phyloP scores from a whole-genome alignment of 1,284 basidiomycete genomes.

The Rhodotorula sp. region DNA sequence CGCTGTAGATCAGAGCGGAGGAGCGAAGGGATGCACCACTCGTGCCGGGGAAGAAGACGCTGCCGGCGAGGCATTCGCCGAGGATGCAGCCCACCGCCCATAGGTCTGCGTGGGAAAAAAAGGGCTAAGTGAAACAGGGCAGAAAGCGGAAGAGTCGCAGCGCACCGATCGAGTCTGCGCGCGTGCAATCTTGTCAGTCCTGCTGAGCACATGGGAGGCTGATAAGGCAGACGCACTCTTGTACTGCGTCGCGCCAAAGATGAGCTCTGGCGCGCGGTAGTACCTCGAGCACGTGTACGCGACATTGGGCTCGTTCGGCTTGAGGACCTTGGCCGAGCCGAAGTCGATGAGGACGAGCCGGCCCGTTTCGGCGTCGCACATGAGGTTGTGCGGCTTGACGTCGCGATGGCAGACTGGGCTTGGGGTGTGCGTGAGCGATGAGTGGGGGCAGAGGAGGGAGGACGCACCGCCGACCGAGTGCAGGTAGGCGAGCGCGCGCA shows the following conservation, averaged over 20 bases:
- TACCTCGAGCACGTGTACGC: conserved; percentile 98
- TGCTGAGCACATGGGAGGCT: no score
- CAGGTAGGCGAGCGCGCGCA: not conserved
- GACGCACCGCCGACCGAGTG: not conserved
- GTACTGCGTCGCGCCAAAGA: conserved; percentile 99
- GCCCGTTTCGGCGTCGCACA: conserved; percentile 90
- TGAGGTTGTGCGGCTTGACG: conserved; percentile 98
- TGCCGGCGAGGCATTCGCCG: conserved; percentile 97
- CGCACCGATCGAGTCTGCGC: conserved; percentile 12
- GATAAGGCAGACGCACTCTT: conserved; percentile 59
- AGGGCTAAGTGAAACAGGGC: not conserved
- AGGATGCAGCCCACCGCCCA: conserved; percentile 99
- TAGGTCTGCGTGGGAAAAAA: conserved; percentile 63
- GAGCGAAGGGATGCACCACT: conserved; percentile 53
- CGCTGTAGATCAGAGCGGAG: not conserved
- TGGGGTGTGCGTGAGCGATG: conserved; percentile 58
- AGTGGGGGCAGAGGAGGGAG: conserved; percentile 92
- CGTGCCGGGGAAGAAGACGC: conserved; percentile 97
- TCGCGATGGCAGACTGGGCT: conserved; percentile 78
- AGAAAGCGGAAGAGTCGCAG: not conserved
- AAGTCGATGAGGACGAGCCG: conserved; percentile 64
- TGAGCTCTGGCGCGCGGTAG: conserved; percentile 98
- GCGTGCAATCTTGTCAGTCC: not conserved
- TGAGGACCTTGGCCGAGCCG: conserved; percentile 96
- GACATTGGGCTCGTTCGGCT: conserved; percentile 93